A percentile compares a stretch with the other conserved stretches of the same genome.
Conservation (phyloP, 2,329 filamentous ascomycete genomes). For the Exophiala alcalophila region DNA sequence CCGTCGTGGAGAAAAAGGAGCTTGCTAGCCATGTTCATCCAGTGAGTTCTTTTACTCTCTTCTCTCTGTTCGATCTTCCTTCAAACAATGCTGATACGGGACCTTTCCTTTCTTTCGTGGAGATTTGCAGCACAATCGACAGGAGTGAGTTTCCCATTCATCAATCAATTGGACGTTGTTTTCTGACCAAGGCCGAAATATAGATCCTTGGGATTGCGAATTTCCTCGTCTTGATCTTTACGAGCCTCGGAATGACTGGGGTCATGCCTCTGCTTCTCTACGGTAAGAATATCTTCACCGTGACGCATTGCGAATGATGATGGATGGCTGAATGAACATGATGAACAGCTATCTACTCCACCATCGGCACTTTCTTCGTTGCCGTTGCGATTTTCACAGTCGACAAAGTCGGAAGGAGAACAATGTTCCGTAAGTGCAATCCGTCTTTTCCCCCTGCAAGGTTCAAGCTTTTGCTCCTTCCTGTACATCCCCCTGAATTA, state of each 20-base stretch:
- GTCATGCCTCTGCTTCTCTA: conserved; percentile 45
- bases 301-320: neutral
- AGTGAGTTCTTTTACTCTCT: conserved; percentile 5
- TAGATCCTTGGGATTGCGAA: conserved; percentile 35
- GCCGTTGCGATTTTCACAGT: conserved; percentile 68
- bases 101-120: too few relatives aligned
- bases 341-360: conserved; percentile 43
- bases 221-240: conserved; percentile 42
- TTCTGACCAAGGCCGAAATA: too few relatives aligned
- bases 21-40: conserved; percentile 17
- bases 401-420: conserved; percentile 64
- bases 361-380: conserved; percentile 57
- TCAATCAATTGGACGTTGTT: too few relatives aligned
- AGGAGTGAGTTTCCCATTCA: conserved; percentile 19
- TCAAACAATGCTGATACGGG: too few relatives aligned
- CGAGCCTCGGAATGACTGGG: conserved; percentile 36
- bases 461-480: neutral
- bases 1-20: conserved; percentile 20
- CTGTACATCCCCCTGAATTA: too few relatives aligned
- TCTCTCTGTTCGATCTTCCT: too few relatives aligned
- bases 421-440: conserved; percentile 18
- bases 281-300: conserved; percentile 23
- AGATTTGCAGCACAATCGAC: conserved; percentile 33
- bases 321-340: neutral
- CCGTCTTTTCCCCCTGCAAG: neutral